phyloP scores from a whole-genome alignment of 2,329 filamentous ascomycete species.

The Sordariomycetes sp. region DNA sequence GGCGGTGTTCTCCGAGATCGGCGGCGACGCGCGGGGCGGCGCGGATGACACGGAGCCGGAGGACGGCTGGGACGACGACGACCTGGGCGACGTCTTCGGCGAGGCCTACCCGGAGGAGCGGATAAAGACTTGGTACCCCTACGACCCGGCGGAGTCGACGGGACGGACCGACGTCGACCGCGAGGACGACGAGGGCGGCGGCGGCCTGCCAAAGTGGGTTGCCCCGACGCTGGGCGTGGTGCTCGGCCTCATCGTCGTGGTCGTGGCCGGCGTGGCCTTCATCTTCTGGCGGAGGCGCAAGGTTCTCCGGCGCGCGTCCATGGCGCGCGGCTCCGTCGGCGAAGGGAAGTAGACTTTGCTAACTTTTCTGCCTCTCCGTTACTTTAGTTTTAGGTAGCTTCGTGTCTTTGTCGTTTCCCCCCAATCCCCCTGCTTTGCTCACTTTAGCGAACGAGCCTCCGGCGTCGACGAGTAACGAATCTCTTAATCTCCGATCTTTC shows the following conservation, averaged over 20 bases:
- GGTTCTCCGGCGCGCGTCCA: background rate
- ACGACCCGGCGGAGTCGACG: slow-evolving; percentile 22
- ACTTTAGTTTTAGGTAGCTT: background rate
- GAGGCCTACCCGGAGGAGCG: slow-evolving; percentile 43
- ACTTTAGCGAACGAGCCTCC: background rate
- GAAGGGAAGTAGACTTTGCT: background rate
- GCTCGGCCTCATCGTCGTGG: slow-evolving; percentile 43
- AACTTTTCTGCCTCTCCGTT: background rate
- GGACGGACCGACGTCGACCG: slow-evolving; percentile 10
- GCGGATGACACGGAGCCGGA: slow-evolving; percentile 59
- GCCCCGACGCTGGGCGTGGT: slow-evolving; percentile 53
- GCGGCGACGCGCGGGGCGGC: slow-evolving; percentile 53
- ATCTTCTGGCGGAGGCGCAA: slow-evolving; percentile 20
- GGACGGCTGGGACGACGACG: slow-evolving; percentile 39
- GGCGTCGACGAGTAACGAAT: background rate
- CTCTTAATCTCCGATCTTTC: background rate
- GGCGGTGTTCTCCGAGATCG: slow-evolving; percentile 53
- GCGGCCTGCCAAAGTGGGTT: slow-evolving; percentile 43
- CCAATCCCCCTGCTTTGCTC: background rate
- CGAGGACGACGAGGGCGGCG: slow-evolving; percentile 13
- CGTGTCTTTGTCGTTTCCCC: background rate
- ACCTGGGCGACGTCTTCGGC: slow-evolving; percentile 42
- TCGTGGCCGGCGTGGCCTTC: slow-evolving; percentile 39
- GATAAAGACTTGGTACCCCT: slow-evolving; percentile 52
- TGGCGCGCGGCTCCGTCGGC: background rate